phyloP scores from a whole-genome alignment of 75 land plant species.

The Pinus tabuliformis region DNA sequence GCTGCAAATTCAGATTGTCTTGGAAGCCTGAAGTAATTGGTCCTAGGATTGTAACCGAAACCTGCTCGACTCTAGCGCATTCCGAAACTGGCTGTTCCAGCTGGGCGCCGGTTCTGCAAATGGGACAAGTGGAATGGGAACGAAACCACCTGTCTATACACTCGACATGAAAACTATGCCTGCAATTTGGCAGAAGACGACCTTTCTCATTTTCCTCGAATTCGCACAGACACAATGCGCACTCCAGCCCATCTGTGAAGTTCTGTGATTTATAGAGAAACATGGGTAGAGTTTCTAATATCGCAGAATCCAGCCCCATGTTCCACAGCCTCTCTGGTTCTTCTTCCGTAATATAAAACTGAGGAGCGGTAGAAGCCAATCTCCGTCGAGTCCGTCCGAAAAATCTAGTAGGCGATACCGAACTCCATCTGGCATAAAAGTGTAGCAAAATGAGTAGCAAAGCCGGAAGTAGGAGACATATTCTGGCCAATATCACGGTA shows the following conservation, averaged over 20 bases:
- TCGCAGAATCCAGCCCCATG: not conserved
- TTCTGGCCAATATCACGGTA: not conserved
- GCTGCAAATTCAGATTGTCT: not conserved
- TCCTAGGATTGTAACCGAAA: too few relatives aligned
- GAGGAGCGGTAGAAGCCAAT: not conserved
- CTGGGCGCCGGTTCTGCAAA: slow-evolving; percentile 42
- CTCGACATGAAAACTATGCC: slow-evolving; percentile 50
- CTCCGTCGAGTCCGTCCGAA: not conserved
- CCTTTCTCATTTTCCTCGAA: slow-evolving; percentile 52
- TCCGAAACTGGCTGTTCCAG: not conserved
- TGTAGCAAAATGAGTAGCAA: not conserved
- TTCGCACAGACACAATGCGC: slow-evolving; percentile 59
- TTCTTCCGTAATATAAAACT: not conserved
- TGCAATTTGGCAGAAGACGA: slow-evolving; percentile 36
- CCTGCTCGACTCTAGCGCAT: too few relatives aligned
- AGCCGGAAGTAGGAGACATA: not conserved
- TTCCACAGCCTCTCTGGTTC: not conserved
- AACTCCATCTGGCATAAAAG: not conserved
- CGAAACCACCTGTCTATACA: slow-evolving; percentile 70
- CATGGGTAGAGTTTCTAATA: not conserved
- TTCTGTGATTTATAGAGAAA: slow-evolving; percentile 16
- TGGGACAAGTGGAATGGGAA: slow-evolving; percentile 59
- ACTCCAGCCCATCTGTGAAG: slow-evolving; percentile 30
- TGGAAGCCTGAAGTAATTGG: too few relatives aligned
- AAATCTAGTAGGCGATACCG: not conserved